Evolutionary conservation across 2,329 filamentous ascomycete genomes (phyloP), one percentile per base, ranked within the genome.

Genomic region (Ophiobolus disseminans): DNA sequence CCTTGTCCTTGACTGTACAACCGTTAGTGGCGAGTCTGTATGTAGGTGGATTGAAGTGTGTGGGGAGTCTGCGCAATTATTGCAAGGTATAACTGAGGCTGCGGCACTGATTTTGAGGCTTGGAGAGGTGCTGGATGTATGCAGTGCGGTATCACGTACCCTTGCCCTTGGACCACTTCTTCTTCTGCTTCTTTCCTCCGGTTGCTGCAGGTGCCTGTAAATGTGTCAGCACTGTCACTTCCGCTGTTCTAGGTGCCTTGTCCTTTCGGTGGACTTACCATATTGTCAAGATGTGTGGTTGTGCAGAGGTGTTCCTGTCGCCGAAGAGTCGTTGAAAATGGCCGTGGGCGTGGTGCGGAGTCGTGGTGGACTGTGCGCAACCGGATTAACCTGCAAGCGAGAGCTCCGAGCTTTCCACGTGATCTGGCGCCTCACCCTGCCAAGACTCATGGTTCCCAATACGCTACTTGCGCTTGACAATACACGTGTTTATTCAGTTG

Each of bases 1-100:
- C 93, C 92, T 99, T 99, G 87, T 99, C 94, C 94, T 99, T 99
- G 85, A 99, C 94, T 91, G 79, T 83, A 62, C 46, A 52, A 28
- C 35, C 60, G 62, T 72, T 43, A 69, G 63, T 66, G 50, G 50
- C 51, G 51, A 43, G 39, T 60, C 55, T 45, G 47, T 16, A 39
- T 39, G 49, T 22, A 40, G 25, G 20, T 21, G 50, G 22, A 36
- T 39, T 37, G 47, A 22, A 28, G 38, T 40, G 54, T 31, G 45
- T 40, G 41, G 7, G 45, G 30, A 38, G 30, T 30, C 30, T 30
- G 23, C 37, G 35, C 21, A 39, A 41, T 22, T 45, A 31, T 31
- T 34, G 17, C 36, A n/a, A 30, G 43, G 25, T 16, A 19, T 20
- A 17, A 6, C 3, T 19, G 23, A 32, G 42, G 31, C 19, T 25